Evolutionary conservation across 352 stramenopile species (phyloP), one percentile per base, ranked within the genome.

Genomic region (Phytophthora niederhauseri): DNA sequence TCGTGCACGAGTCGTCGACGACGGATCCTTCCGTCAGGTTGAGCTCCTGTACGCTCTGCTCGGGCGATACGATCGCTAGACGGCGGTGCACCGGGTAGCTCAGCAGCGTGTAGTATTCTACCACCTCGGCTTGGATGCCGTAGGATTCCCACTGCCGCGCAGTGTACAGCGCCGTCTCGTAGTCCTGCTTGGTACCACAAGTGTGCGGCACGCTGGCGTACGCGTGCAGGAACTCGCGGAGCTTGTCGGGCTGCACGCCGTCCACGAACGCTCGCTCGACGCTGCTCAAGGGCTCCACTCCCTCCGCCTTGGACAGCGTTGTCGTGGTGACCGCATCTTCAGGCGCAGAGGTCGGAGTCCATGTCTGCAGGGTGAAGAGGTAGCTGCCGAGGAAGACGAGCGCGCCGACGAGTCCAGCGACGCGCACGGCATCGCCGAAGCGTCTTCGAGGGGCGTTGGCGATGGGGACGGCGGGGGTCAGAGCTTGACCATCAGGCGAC

Each of bases 61-160:
- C 12, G 11, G 89, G 76, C 14, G 67, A 66, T 5, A 90, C 65
- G 53, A 87, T 80, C 12, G 75, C 67, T 9, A 80, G 38, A 15
- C 58, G 68, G 14, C 74, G 77, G 30, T 67, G 67, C 19, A 85
- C 61, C 0, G 89, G 90, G 48, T 82, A 77, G 17, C 80, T 92
- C 34, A 97, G 68, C 38, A 93, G 64, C 22, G 81, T 78, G 57
- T 91, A 76, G 46, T 95, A 84, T 26, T 90, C 72, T 56, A 84
- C 71, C 34, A 90, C 81, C 34, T 82, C 71, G 6, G 85, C 78
- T 3, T 87, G 52, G 41, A 95, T 72, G 7, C 87, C 87, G 46
- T 77, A 82, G 0, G 73, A 61, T 19, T 78, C 48, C 28, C 91
- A 85, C 58, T 82, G 67, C 36, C 70, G n/a, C 2, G 77, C 77